A percentile compares a stretch with the other conserved stretches of the same genome.
Evolutionary conservation across 2,329 filamentous ascomycete species (phyloP).

Genomic region (Diplodia sapinea): DNA sequence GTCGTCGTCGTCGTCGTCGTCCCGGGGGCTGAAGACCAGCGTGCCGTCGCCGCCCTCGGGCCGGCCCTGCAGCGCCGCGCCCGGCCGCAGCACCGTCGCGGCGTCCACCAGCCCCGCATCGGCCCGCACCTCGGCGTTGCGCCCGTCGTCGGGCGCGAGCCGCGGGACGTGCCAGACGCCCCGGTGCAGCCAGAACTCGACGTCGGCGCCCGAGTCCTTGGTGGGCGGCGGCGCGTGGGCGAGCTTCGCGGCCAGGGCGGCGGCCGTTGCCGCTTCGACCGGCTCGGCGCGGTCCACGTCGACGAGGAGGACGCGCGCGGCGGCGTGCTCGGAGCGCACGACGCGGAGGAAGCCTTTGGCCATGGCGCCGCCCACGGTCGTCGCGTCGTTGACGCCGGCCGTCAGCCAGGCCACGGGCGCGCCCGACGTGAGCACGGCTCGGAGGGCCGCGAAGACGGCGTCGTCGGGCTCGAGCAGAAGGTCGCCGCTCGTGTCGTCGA

Average conservation of each 20-base stretch:
- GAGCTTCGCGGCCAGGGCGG: neutral
- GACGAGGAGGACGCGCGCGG: neutral
- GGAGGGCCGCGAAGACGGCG: neutral
- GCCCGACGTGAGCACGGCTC: neutral
- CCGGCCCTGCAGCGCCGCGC: too few relatives aligned
- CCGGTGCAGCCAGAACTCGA: neutral
- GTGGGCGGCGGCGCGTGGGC: neutral
- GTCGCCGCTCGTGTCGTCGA: neutral
- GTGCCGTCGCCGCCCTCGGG: too few relatives aligned
- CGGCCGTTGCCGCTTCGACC: neutral
- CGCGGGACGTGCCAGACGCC: neutral
- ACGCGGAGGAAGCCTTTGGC: slow-evolving; percentile 10
- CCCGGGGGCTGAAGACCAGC: too few relatives aligned
- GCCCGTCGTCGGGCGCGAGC: neutral
- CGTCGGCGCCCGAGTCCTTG: neutral
- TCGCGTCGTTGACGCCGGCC: slow-evolving; percentile 10
- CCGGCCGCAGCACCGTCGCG: too few relatives aligned
- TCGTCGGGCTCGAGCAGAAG: neutral
- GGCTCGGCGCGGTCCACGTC: neutral
- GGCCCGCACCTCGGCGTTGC: too few relatives aligned
- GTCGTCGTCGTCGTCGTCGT: too few relatives aligned
- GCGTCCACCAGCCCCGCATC: too few relatives aligned
- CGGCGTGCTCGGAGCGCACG: slow-evolving; percentile 1
- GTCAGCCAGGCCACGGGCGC: slow-evolving; percentile 2
- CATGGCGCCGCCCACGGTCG: neutral